These are phyloP conservation scores for Sporothrix mexicana DNA, from an alignment of 2,329 filamentous ascomycete genomes.

Conservation along the genomic window DNA sequence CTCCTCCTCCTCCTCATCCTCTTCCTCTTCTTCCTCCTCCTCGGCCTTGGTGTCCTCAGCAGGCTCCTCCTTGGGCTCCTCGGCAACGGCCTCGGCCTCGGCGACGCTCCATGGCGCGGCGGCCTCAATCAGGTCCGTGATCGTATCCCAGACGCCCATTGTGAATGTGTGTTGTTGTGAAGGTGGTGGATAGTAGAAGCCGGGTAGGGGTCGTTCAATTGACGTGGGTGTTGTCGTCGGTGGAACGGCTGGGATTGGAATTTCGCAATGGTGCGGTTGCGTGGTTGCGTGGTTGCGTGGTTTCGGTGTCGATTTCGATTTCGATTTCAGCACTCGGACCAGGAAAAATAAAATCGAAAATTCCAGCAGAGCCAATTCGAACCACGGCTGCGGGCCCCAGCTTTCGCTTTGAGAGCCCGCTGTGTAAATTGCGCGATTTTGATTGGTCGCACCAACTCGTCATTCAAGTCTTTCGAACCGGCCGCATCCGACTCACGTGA, in stretches of 20 bases:
- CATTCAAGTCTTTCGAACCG: constrained; percentile 23
- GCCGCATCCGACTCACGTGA: constrained; percentile 39
- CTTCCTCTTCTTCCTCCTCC: constrained; percentile 62
- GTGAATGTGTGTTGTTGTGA: neutral
- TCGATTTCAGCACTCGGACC: neutral
- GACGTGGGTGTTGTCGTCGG: constrained; percentile 25
- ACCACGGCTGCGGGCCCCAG: constrained; percentile 19
- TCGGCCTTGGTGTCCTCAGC: constrained; percentile 60
- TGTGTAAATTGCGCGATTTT: constrained; percentile 38
- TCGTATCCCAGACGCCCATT: constrained; percentile 72
- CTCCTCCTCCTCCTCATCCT: constrained; percentile 67
- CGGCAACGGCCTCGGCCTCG: constrained; percentile 67
- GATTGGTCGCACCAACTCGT: constrained; percentile 32
- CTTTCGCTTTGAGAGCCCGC: neutral
- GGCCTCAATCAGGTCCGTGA: constrained; percentile 68
- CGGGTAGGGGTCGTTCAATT: neutral
- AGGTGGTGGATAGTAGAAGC: neutral
- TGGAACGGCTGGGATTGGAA: constrained; percentile 23
- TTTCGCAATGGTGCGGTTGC: constrained; percentile 10
- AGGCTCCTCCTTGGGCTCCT: constrained; percentile 62
- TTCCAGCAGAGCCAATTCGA: constrained; percentile 9
- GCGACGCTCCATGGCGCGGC: constrained; percentile 68
- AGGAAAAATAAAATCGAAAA: constrained; percentile 32
- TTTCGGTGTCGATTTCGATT: constrained; percentile 9
- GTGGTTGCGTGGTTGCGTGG: constrained; percentile 29